A percentile compares a stretch with the other conserved stretches of the same genome.
Evolutionary conservation across 345 rosid genomes (phyloP).

Genomic region (Eutrema yunnanense): DNA sequence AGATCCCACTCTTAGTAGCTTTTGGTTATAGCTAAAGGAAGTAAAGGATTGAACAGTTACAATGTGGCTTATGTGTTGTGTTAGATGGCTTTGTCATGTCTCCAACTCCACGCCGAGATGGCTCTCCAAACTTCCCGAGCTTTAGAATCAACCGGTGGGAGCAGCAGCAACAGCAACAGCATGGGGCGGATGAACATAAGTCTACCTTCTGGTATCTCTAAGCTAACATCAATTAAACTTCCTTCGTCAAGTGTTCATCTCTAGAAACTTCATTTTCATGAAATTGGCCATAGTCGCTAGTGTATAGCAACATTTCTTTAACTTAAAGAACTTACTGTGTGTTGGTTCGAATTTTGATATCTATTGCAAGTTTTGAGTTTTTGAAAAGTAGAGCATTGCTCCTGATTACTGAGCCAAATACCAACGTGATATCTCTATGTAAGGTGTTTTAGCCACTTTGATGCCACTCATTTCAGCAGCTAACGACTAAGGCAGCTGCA

Average conservation of each 20-base stretch:
- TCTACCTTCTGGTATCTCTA: conserved; percentile 13
- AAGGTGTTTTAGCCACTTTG: background rate
- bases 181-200: conserved; percentile 19
- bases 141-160: conserved; percentile 36
- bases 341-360: background rate
- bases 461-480: no score
- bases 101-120: conserved; percentile 84
- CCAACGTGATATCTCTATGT: background rate
- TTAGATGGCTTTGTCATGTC: conserved; percentile 90
- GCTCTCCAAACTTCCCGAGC: conserved; percentile 91
- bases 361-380: conserved; percentile 3
- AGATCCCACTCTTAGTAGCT: background rate
- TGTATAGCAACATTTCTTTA: background rate
- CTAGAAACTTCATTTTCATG: background rate
- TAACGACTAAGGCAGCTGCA: no score
- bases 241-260: conserved; percentile 24
- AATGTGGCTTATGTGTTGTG: background rate
- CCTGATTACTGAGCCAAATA: background rate
- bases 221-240: conserved; percentile 30
- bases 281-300: background rate
- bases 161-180: conserved; percentile 17
- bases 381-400: background rate
- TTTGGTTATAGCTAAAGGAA: background rate
- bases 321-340: background rate
- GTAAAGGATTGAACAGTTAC: background rate